Evolutionary conservation across 345 rosid species (phyloP).

Genomic region (Hibiscus tridactylites): DNA sequence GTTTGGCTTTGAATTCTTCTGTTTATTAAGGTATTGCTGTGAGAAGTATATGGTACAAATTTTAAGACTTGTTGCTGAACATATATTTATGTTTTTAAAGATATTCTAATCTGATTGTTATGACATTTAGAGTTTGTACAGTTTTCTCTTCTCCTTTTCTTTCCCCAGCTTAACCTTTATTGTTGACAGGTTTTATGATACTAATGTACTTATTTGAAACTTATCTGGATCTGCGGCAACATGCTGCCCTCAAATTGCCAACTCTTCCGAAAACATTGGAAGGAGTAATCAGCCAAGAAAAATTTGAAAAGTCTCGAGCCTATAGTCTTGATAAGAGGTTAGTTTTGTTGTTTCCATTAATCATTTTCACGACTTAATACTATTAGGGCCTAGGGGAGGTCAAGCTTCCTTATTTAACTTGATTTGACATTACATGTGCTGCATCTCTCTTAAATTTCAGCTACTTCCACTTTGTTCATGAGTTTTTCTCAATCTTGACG

Average conservation of each 20-base stretch:
- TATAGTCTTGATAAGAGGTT: slow-evolving; percentile 99
- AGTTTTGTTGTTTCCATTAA: slow-evolving; percentile 10
- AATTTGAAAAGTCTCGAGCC: slow-evolving; percentile 83
- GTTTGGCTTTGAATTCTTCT: no score
- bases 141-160: background rate
- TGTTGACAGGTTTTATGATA: slow-evolving; percentile 75
- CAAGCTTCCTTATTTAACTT: background rate
- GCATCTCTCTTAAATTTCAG: slow-evolving; percentile 40
- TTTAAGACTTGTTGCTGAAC: no score
- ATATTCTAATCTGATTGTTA: no score
- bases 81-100: no score
- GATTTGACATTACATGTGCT: background rate
- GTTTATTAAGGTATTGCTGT: no score
- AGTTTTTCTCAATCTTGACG: slow-evolving; percentile 74
- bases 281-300: slow-evolving; percentile 88
- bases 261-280: slow-evolving; percentile 81
- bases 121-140: background rate
- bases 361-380: background rate
- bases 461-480: slow-evolving; percentile 83
- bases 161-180: background rate
- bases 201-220: slow-evolving; percentile 83
- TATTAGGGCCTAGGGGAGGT: no score
- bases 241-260: slow-evolving; percentile 67
- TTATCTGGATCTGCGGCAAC: slow-evolving; percentile 84
- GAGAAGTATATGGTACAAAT: no score